Conservation (phyloP, 2,329 filamentous ascomycete genomes). For the Aureobasidium pullulans region DNA sequence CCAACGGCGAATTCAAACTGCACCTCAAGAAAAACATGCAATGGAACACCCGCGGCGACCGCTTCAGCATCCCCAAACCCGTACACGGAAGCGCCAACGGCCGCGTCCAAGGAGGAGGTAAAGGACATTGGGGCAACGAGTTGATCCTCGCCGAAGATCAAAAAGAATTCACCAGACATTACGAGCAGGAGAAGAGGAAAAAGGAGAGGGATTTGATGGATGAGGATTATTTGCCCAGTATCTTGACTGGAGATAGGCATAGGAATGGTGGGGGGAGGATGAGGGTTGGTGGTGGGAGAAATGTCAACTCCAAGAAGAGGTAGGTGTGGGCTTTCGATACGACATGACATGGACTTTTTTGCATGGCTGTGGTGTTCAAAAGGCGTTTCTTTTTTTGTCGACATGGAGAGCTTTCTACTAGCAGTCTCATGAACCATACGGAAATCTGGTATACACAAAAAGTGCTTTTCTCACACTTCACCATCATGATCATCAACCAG, state of each 20-base stretch:
- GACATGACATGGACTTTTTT: background rate
- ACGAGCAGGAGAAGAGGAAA: slow-evolving; percentile 54
- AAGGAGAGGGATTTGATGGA: slow-evolving; percentile 86
- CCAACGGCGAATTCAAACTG: slow-evolving; percentile 71
- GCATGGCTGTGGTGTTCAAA: background rate
- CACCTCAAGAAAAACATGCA: slow-evolving; percentile 93
- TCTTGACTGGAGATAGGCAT: slow-evolving; percentile 71
- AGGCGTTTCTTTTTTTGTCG: background rate
- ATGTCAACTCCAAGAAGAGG: slow-evolving; percentile 70
- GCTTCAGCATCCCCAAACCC: slow-evolving; percentile 89
- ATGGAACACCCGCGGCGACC: slow-evolving; percentile 88
- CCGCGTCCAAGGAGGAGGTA: slow-evolving; percentile 65
- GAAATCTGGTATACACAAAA: background rate
- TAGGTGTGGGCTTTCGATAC: background rate
- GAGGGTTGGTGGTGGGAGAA: slow-evolving; percentile 76
- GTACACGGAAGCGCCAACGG: slow-evolving; percentile 73
- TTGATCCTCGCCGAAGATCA: slow-evolving; percentile 90
- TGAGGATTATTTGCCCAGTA: slow-evolving; percentile 79
- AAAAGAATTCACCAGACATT: slow-evolving; percentile 72
- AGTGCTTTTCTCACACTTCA: background rate
- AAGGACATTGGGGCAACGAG: slow-evolving; percentile 77
- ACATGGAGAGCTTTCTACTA: background rate
- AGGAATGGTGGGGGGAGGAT: slow-evolving; percentile 56
- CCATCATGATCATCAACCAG: too few species aligned
- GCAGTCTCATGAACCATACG: background rate